A percentile compares a stretch with the other conserved stretches of the same genome.
phyloP scores from a whole-genome alignment of 169 alveolate genomes.

The Amoebophrya sp. region DNA sequence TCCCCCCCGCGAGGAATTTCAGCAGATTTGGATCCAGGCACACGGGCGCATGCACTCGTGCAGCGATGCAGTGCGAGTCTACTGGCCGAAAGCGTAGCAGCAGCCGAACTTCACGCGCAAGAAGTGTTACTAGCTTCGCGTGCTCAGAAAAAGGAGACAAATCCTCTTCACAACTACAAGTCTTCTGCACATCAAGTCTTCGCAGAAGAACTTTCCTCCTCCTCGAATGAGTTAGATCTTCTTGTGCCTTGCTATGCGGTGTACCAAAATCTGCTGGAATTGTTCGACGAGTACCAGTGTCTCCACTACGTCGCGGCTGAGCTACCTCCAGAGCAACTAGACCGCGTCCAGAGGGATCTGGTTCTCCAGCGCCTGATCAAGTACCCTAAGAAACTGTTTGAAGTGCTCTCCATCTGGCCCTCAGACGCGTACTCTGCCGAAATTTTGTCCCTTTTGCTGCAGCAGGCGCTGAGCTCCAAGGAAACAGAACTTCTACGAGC shows the following conservation, averaged over 20 bases:
- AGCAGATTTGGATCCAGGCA: too few relatives aligned
- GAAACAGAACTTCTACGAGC: too few relatives aligned
- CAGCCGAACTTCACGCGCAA: neutral
- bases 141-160: too few relatives aligned
- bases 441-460: neutral
- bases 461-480: too few relatives aligned
- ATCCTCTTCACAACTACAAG: too few relatives aligned
- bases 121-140: too few relatives aligned
- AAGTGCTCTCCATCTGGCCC: neutral
- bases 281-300: neutral
- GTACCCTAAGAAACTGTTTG: neutral
- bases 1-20: too few relatives aligned
- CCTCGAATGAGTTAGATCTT: too few relatives aligned
- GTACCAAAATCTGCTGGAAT: neutral
- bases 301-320: neutral
- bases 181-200: too few relatives aligned
- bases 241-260: too few relatives aligned
- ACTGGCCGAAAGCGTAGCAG: neutral
- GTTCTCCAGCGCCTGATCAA: neutral
- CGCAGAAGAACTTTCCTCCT: too few relatives aligned
- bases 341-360: neutral
- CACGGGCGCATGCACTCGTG: neutral
- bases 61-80: neutral
- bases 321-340: neutral
- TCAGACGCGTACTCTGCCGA: neutral